These are phyloP conservation scores for Trichophyton schoenleinii DNA, from an alignment of 2,329 filamentous ascomycete genomes.

Conservation along the genomic window DNA sequence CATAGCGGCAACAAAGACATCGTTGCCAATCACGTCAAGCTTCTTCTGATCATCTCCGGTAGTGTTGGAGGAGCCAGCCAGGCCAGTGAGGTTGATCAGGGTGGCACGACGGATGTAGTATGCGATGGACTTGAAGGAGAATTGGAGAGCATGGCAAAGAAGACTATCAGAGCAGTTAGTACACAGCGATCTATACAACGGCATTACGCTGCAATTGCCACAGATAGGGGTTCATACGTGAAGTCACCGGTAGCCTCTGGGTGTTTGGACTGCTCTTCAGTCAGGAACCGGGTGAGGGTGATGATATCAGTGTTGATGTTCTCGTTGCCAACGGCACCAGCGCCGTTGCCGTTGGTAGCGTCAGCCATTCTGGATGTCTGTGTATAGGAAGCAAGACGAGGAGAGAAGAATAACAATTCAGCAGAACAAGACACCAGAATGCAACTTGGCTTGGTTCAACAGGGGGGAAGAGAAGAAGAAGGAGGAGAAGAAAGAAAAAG, in stretches of 20 bases:
- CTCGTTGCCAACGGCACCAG: constrained; percentile 50
- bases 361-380: constrained; percentile 23
- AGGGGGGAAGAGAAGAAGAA: background rate
- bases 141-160: constrained; percentile 93
- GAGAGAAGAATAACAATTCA: background rate
- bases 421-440: background rate
- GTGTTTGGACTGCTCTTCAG: constrained; percentile 88
- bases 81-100: constrained; percentile 86
- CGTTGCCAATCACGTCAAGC: constrained; percentile 96
- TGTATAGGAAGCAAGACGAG: background rate
- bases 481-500: background rate
- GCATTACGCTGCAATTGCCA: background rate
- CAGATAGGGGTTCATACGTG: constrained; percentile 51
- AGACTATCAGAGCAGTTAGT: constrained; percentile 45
- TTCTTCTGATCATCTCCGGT: constrained; percentile 99
- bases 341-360: constrained; percentile 31
- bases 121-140: constrained; percentile 98
- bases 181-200: constrained; percentile 5
- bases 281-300: constrained; percentile 88
- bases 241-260: constrained; percentile 96
- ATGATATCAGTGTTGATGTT: constrained; percentile 93
- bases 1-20: constrained; percentile 95
- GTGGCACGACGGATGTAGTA: constrained; percentile 97
- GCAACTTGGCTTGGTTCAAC: background rate
- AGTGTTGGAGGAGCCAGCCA: constrained; percentile 86